Conservation (phyloP, 129 eudicot genomes). For the Silybum marianum region DNA sequence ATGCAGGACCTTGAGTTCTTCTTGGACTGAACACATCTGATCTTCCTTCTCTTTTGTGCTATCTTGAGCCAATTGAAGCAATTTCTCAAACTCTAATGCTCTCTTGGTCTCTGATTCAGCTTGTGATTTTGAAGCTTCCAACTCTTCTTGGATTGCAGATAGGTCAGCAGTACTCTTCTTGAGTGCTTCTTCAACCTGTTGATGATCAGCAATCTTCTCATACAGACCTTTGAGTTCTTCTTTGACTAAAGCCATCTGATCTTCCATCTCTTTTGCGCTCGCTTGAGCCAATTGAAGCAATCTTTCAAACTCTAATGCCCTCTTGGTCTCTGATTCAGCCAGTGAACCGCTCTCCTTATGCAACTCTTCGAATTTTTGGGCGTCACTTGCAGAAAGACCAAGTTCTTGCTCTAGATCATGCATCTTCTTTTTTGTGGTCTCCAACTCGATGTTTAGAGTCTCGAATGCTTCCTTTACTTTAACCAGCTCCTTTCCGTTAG, state of each 20-base stretch:
- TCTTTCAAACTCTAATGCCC: slow-evolving; percentile 69
- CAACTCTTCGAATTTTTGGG: slow-evolving; percentile 72
- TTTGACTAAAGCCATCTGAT: slow-evolving; percentile 60
- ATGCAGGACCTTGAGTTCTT: slow-evolving; percentile 50
- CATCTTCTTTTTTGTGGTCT: slow-evolving; percentile 65
- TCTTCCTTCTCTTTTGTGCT: no score
- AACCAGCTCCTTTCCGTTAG: slow-evolving; percentile 63
- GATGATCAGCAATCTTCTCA: slow-evolving; percentile 64
- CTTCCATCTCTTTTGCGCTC: slow-evolving; percentile 76
- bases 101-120: slow-evolving; percentile 66
- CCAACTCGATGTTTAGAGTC: slow-evolving; percentile 62
- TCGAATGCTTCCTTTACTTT: slow-evolving; percentile 69
- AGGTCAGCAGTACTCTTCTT: slow-evolving; percentile 54
- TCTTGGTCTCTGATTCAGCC: slow-evolving; percentile 80
- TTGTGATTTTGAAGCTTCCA: slow-evolving; percentile 52
- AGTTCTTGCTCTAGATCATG: slow-evolving; percentile 63
- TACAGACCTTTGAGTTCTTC: slow-evolving; percentile 69
- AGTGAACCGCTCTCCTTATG: slow-evolving; percentile 73
- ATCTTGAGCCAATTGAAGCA: slow-evolving; percentile 37
- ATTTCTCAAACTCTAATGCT: slow-evolving; percentile 53
- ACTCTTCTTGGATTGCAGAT: slow-evolving; percentile 51
- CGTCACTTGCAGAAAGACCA: slow-evolving; percentile 57
- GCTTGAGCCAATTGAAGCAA: slow-evolving; percentile 71
- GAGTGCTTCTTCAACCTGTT: slow-evolving; percentile 70
- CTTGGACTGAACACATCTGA: slow-evolving; percentile 14